Percentiles rank a stretch among this genome's conserved stretches.
Conservation (phyloP, 2,329 filamentous ascomycete genomes). For the Ceratocystis albifundus region DNA sequence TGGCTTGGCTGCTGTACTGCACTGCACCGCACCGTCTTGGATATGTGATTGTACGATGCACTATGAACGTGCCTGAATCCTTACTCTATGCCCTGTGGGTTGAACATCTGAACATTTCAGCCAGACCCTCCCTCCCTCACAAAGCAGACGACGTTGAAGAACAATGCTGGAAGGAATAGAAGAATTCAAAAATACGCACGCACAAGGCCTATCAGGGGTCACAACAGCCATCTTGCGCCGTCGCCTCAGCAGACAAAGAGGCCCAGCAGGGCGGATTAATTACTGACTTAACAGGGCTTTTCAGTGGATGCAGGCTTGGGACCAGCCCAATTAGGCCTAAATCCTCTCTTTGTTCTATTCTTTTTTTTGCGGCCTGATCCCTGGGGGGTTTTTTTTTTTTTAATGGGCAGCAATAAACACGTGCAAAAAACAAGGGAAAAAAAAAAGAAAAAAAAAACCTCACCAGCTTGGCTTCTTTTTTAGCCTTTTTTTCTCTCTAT, state of each 20-base stretch:
- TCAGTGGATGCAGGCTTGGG: background rate
- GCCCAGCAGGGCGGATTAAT: too few species aligned
- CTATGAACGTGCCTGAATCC: background rate
- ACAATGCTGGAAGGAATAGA: background rate
- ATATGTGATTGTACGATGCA: background rate
- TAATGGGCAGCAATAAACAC: background rate
- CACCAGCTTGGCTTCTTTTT: background rate
- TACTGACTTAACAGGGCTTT: background rate
- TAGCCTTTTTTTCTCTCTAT: background rate
- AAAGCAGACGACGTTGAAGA: background rate
- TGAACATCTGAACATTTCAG: background rate
- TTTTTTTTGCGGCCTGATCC: conserved; percentile 11
- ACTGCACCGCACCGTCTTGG: too few species aligned
- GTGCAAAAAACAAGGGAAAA: too few species aligned
- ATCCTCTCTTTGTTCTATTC: conserved; percentile 6
- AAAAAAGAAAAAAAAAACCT: too few species aligned
- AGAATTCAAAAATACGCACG: background rate
- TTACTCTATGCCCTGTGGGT: background rate
- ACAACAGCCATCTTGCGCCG: background rate
- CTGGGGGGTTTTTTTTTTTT: too few species aligned
- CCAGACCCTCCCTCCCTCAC: background rate
- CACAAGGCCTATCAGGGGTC: background rate
- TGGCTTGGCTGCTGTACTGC: too few species aligned
- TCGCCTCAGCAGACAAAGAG: background rate
- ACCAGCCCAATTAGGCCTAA: background rate